A percentile compares a stretch with the other conserved stretches of the same genome.
These are phyloP conservation scores for Teratosphaeria pseudoeucalypti DNA, from an alignment of 2,329 filamentous ascomycete genomes.

Conservation along the genomic window DNA sequence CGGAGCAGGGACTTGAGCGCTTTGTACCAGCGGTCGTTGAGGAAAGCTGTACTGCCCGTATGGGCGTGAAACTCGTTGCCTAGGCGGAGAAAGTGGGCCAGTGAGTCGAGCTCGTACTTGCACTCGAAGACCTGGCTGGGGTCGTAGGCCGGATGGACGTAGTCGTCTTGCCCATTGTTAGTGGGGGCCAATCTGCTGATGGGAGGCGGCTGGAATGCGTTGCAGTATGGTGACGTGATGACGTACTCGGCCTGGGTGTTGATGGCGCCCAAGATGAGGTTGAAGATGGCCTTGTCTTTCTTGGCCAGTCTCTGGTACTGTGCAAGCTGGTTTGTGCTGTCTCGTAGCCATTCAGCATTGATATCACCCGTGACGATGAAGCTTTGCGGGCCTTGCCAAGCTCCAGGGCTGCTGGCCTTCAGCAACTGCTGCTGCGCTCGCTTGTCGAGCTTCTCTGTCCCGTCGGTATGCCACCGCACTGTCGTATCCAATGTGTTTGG, in stretches of 20 bases:
- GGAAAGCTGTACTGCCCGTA: conserved; percentile 66
- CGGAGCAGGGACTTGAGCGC: conserved; percentile 65
- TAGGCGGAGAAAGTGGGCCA: conserved; percentile 81
- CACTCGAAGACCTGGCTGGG: conserved; percentile 84
- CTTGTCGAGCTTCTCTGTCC: conserved; percentile 36
- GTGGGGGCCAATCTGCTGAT: conserved; percentile 64
- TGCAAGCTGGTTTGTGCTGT: conserved; percentile 85
- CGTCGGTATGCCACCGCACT: conserved; percentile 73
- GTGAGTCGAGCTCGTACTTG: conserved; percentile 95
- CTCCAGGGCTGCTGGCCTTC: conserved; percentile 31
- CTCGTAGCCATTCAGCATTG: conserved; percentile 82
- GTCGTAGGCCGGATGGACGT: conserved; percentile 79
- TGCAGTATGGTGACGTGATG: conserved; percentile 91
- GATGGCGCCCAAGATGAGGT: conserved; percentile 80
- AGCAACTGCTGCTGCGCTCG: conserved; percentile 23
- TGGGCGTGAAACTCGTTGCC: conserved; percentile 77
- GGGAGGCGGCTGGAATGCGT: conserved; percentile 91
- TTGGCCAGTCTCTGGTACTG: conserved; percentile 81
- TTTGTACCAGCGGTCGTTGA: conserved; percentile 66
- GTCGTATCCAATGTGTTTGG: conserved; percentile 88
- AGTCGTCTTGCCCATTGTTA: conserved; percentile 71
- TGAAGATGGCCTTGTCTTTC: conserved; percentile 67
- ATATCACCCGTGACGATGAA: conserved; percentile 94
- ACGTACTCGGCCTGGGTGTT: conserved; percentile 95
- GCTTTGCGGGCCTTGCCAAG: conserved; percentile 77